Conservation (phyloP, 2,329 filamentous ascomycete species). For the Aaosphaeria pasadenensis region DNA sequence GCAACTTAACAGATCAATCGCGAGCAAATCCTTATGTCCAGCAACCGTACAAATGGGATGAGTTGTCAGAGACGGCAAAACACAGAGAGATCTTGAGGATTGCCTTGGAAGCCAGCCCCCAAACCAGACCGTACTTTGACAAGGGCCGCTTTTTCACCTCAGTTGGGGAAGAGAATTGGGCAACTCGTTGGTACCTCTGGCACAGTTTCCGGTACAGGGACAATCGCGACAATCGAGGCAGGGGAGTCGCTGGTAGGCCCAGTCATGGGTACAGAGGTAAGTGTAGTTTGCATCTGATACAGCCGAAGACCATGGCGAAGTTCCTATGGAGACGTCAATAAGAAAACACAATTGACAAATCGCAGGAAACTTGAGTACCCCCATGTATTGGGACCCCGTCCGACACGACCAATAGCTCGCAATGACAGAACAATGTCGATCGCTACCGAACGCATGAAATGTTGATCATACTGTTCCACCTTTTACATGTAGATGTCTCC, state of each 20-base stretch:
- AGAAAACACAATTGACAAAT: too few relatives aligned
- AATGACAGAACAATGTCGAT: too few relatives aligned
- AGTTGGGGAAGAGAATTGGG: slow-evolving; percentile 47
- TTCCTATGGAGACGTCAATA: slow-evolving; percentile 22
- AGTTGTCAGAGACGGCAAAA: slow-evolving; percentile 48
- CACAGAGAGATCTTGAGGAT: slow-evolving; percentile 44
- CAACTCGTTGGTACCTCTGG: slow-evolving; percentile 52
- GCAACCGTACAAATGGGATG: slow-evolving; percentile 45
- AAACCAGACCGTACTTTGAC: slow-evolving; percentile 42
- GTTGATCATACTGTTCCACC: too few relatives aligned
- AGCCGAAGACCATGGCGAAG: not conserved
- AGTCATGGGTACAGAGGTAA: slow-evolving; percentile 1
- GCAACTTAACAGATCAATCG: slow-evolving; percentile 39
- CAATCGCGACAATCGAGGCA: slow-evolving; percentile 36
- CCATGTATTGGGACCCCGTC: too few relatives aligned
- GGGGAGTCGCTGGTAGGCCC: not conserved
- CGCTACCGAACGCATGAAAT: too few relatives aligned
- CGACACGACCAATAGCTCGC: too few relatives aligned
- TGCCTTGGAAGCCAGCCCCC: slow-evolving; percentile 36
- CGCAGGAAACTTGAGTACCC: too few relatives aligned
- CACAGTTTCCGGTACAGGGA: slow-evolving; percentile 50
- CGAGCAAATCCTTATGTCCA: slow-evolving; percentile 26
- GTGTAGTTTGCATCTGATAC: not conserved
- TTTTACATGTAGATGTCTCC: too few relatives aligned
- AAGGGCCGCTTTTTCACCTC: slow-evolving; percentile 40